Evolutionary conservation across 495 filamentous ascomycete species (phyloP).

Genomic region (Aspergillus incahuasiensis): DNA sequence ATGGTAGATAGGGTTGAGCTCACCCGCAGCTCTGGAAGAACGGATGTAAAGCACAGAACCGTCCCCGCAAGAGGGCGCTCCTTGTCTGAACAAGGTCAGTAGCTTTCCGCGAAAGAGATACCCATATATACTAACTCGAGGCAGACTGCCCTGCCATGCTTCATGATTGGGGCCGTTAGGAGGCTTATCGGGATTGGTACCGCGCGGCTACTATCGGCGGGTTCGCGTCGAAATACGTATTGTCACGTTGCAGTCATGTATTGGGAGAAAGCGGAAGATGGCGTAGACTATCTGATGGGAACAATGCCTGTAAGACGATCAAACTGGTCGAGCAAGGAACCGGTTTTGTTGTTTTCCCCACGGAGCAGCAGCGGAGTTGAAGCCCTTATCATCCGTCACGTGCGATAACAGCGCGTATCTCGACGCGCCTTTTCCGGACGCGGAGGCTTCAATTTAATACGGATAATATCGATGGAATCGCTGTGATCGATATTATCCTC

Average conservation of each 20-base stretch:
- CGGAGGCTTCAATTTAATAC: neutral
- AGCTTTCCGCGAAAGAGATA: neutral
- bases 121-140: slow-evolving; percentile 31
- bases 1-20: slow-evolving; percentile 16
- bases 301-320: neutral
- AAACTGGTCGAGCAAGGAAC: neutral
- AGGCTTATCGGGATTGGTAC: neutral
- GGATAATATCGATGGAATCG: neutral
- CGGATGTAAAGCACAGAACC: slow-evolving; percentile 87
- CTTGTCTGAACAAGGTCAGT: slow-evolving; percentile 33
- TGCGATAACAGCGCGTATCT: slow-evolving; percentile 26
- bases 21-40: slow-evolving; percentile 77
- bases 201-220: neutral
- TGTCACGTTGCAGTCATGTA: neutral
- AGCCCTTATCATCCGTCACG: slow-evolving; percentile 29
- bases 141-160: slow-evolving; percentile 38
- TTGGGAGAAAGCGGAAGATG: neutral
- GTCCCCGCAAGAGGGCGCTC: slow-evolving; percentile 70
- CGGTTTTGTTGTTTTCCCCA: slow-evolving; percentile 5
- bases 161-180: slow-evolving; percentile 30
- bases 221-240: neutral
- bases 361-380: neutral
- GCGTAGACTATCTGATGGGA: neutral
- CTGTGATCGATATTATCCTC: neutral
- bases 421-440: neutral